These are phyloP conservation scores for Aspergillus jensenii DNA, from an alignment of 2,329 filamentous ascomycete genomes.

Conservation along the genomic window DNA sequence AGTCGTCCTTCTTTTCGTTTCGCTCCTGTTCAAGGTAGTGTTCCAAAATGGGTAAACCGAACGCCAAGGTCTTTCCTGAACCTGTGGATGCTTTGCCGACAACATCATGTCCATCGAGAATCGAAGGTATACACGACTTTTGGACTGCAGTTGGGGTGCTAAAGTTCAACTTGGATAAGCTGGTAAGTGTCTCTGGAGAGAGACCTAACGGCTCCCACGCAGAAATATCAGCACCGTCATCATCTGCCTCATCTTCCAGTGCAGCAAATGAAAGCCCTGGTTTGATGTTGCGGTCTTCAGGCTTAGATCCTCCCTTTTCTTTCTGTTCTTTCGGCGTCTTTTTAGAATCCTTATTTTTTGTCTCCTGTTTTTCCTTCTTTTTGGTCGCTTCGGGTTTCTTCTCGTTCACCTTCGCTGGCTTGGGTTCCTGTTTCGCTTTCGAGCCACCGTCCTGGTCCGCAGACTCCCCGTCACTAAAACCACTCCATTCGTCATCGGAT, in stretches of 20 bases:
- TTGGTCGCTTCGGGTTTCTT: conserved; percentile 11
- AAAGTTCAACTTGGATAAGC: conserved; percentile 79
- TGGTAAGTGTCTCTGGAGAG: conserved; percentile 68
- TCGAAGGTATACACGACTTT: conserved; percentile 72
- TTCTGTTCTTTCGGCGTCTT: conserved; percentile 19
- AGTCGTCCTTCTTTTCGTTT: conserved; percentile 29
- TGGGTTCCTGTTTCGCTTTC: conserved; percentile 9
- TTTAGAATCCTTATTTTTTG: conserved; percentile 10
- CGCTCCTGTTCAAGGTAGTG: conserved; percentile 62
- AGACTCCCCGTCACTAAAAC: conserved; percentile 58
- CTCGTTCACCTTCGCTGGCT: conserved; percentile 21
- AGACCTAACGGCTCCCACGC: conserved; percentile 76
- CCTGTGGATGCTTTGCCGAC: conserved; percentile 96
- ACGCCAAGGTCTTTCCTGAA: conserved; percentile 94
- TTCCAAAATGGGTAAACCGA: conserved; percentile 90
- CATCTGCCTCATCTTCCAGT: conserved; percentile 45
- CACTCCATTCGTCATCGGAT: conserved; percentile 62
- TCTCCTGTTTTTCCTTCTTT: conserved; percentile 23
- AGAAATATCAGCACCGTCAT: conserved; percentile 67
- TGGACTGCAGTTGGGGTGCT: conserved; percentile 81
- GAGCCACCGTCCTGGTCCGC: conserved; percentile 18
- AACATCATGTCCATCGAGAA: conserved; percentile 81
- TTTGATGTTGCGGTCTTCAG: conserved; percentile 35
- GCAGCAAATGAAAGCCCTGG: conserved; percentile 37
- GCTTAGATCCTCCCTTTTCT: conserved; percentile 33